Evolutionary conservation across 768 basidiomycete species (phyloP), one percentile per base, ranked within the genome.

Genomic region (Pulveroboletus sp.): DNA sequence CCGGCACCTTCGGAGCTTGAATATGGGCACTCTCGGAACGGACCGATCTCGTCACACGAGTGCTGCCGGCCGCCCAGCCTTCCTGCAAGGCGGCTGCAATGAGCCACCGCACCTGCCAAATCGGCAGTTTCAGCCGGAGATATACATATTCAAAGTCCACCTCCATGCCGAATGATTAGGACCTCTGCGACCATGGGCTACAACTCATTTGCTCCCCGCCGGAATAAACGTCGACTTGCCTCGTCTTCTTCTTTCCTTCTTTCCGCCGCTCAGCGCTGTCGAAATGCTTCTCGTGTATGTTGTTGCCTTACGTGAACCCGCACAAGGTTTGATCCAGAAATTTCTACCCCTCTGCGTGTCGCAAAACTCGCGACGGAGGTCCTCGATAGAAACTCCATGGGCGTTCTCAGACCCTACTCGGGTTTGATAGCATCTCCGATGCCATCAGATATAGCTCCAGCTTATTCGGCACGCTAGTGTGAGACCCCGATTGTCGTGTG

Each of bases 401-500:
- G 47, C 31, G 26, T 56, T 43, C 35, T 47, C 30, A 42, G 33
- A 21, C 21, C 4, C 21, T 21, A 4, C 14, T 55, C 60, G 58
- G 52, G 26, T 44, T 51, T 55, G 40, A 21, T 35, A 30, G 5
- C 54, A 63, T 61, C 61, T 60, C 58, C 61, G 59, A 48, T 44
- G 46, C 13, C 35, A 39, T 47, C 30, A 38, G 43, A 45, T 54
- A 46, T 39, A 14, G 18, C 21, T 21, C 21, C 21, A 21, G 21
- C 21, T 21, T 13, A 15, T 43, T 32, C 39, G 27, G 9, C 35
- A 32, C 21, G 18, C 35, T 13, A 35, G 18, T 37, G 30, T 36
- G 44, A 31, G 49, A 56, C 53, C 46, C 58, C 57, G 58, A 49
- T 38, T 32, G 38, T 57, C 38, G 30, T 50, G 46, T 40, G 40